phyloP scores from a whole-genome alignment of 2,329 filamentous ascomycete genomes.

The Nemania serpens region DNA sequence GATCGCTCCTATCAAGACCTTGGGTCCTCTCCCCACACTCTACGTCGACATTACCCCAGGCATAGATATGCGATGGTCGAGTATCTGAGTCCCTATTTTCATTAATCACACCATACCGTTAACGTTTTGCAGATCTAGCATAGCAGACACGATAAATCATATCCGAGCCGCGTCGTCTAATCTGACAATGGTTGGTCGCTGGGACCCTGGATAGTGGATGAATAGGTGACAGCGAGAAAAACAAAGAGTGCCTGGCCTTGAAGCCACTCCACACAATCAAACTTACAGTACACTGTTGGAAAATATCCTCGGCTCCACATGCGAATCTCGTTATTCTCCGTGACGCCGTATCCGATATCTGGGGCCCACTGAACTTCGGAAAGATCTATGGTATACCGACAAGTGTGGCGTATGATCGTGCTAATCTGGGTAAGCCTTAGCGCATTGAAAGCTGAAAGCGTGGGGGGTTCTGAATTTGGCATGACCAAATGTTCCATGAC shows the following conservation, averaged over 20 bases:
- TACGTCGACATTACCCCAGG: slow-evolving; percentile 22
- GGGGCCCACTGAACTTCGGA: slow-evolving; percentile 18
- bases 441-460: slow-evolving; percentile 12
- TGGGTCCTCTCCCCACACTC: slow-evolving; percentile 37
- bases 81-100: neutral
- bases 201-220: neutral
- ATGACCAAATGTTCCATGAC: slow-evolving; percentile 9
- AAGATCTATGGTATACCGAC: slow-evolving; percentile 24
- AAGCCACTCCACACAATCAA: too few species aligned
- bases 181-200: neutral
- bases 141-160: neutral
- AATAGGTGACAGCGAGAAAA: too few species aligned
- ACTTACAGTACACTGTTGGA: neutral
- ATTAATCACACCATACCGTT: neutral
- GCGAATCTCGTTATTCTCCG: slow-evolving; percentile 4
- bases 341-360: slow-evolving; percentile 16
- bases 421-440: slow-evolving; percentile 19
- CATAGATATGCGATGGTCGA: neutral
- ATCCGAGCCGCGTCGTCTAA: neutral
- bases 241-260: too few species aligned
- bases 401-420: slow-evolving; percentile 9
- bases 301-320: slow-evolving; percentile 1
- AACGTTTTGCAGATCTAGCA: neutral
- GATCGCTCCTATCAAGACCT: slow-evolving; percentile 31
- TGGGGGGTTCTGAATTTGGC: slow-evolving; percentile 20